Evolutionary conservation across 2,329 filamentous ascomycete species (phyloP).

Genomic region (Amauroascus niger): DNA sequence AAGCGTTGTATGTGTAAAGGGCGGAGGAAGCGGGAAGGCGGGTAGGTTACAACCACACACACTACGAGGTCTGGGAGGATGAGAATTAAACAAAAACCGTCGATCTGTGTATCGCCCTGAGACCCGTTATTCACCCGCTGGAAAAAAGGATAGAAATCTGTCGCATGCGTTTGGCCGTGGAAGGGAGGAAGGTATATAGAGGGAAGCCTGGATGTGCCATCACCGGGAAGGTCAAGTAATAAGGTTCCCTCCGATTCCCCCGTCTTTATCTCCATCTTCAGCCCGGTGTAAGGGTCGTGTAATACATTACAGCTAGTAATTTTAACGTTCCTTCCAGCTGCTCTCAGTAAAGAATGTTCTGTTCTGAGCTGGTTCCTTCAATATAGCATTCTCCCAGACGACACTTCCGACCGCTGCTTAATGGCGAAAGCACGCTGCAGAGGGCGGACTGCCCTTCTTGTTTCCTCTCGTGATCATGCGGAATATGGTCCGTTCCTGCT

Average conservation of each 20-base stretch:
- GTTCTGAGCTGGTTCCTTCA: too few relatives aligned
- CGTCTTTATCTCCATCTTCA: not conserved
- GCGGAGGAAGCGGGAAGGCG: too few relatives aligned
- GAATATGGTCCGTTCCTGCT: not conserved
- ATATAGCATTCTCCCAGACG: too few relatives aligned
- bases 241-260: not conserved
- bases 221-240: too few relatives aligned
- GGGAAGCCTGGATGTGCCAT: not conserved
- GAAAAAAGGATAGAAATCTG: not conserved
- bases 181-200: not conserved
- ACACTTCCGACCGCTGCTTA: too few relatives aligned
- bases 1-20: not conserved
- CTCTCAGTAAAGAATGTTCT: too few relatives aligned
- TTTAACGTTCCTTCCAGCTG: too few relatives aligned
- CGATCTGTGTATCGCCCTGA: too few relatives aligned
- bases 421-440: not conserved
- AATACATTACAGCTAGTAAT: constrained; percentile 7
- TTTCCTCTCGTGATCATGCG: not conserved
- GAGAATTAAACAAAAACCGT: not conserved
- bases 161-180: not conserved
- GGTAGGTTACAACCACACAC: not conserved
- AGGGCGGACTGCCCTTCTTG: too few relatives aligned
- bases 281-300: too few relatives aligned
- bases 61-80: not conserved
- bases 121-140: not conserved